Conservation (phyloP, 1,139 yeast genomes). For the Sugiyamaella castrensis region DNA sequence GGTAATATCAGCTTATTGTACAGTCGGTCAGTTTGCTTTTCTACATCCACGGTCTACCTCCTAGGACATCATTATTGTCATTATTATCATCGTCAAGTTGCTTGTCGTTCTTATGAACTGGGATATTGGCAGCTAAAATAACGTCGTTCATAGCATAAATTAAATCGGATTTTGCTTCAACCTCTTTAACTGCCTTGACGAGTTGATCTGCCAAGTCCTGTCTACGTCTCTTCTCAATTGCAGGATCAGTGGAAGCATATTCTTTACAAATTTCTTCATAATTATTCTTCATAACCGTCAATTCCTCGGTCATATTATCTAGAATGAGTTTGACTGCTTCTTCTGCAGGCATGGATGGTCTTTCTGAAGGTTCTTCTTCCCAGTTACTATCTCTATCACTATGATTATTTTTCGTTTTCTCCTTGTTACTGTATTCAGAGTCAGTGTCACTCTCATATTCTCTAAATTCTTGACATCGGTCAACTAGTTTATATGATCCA, state of each 20-base stretch:
- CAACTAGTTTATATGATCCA: too few species aligned
- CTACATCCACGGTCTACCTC: too few species aligned
- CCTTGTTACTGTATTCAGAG: neutral
- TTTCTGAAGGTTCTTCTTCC: slow-evolving; percentile 32
- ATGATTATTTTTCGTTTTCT: too few species aligned
- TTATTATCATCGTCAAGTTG: too few species aligned
- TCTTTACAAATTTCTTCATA: slow-evolving; percentile 24
- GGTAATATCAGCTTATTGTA: too few species aligned
- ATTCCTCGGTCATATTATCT: slow-evolving; percentile 30
- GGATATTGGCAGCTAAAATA: slow-evolving; percentile 26
- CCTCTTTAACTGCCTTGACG: slow-evolving; percentile 27
- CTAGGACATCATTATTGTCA: neutral
- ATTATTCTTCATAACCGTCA: slow-evolving; percentile 26
- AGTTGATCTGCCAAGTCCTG: slow-evolving; percentile 28
- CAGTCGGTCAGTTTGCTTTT: too few species aligned
- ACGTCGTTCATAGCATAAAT: slow-evolving; percentile 36
- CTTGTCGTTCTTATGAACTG: too few species aligned
- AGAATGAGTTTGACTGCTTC: slow-evolving; percentile 31
- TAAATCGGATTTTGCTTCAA: slow-evolving; percentile 36
- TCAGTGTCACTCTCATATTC: too few species aligned
- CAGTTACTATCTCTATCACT: slow-evolving; percentile 16
- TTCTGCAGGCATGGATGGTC: slow-evolving; percentile 35
- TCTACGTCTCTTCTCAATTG: slow-evolving; percentile 28
- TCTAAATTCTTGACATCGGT: too few species aligned
- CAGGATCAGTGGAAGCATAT: slow-evolving; percentile 32